Evolutionary conservation across 805 yeast species (phyloP), one percentile per base, ranked within the genome.

Genomic region (Lachancea quebecensis): DNA sequence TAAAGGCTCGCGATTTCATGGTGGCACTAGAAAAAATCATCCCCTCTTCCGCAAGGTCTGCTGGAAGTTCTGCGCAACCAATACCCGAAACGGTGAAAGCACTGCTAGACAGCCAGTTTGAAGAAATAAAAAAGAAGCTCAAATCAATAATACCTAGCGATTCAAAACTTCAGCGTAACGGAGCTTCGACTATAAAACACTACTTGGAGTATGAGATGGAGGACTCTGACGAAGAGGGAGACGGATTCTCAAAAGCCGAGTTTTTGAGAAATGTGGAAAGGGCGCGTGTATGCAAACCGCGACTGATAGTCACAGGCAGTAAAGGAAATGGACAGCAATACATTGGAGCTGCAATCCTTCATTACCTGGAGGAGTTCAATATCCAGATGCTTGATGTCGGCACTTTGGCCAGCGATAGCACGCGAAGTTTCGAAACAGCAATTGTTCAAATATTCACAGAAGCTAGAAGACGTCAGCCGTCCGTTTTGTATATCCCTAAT

Each of bases 41-140:
- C 21, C 99, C 99, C 0, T 88, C 96, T 0, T 85, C 96, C 41
- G 87, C 95, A 1, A 74, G 99, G 49, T 83, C 95, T 0, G 75
- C 91, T 0, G 78, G 90, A 0, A 72, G 79, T 8, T 74, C 78
- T 1, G 81, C 93, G 0, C 75, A 84, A 9, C 95, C 96, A 2
- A 64, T 93, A 36, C 96, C 99, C 0, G 78, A 77, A 5, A 75
- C 78, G 21, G 65, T 93, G 21, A 70, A 70, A 39, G 84, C 95
- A 1, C 64, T 93, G 35, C 65, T 93, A 21, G 65, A 70, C n/a
- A 56, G 60, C 0, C 75, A 79, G 40, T 70, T 83, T 37, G 62
- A 68, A 3, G 64, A 63, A 16, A 68, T 85, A 29, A 67, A 73
- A 2, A 35, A 33, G 0, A 75, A 72, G 44, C 58, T 90, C 27